Percentiles rank a stretch among this genome's conserved stretches.
Evolutionary conservation across 2,329 filamentous ascomycete species (phyloP).

Genomic region (Penicillium decumbens): DNA sequence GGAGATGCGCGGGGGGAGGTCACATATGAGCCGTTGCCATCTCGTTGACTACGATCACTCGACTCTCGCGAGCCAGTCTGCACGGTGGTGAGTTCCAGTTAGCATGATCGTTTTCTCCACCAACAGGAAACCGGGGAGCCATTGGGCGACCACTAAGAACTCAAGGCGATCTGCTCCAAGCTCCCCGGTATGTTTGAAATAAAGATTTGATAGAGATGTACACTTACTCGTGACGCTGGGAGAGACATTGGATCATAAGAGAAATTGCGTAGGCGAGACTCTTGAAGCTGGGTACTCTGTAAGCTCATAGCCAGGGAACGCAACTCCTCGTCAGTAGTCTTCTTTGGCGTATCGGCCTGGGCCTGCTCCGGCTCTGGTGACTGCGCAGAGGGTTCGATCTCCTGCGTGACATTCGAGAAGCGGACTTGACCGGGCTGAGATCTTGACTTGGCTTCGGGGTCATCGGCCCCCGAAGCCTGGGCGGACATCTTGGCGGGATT

Average conservation of each 20-base stretch:
- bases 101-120: slow-evolving; percentile 6
- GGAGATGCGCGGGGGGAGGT: slow-evolving; percentile 66
- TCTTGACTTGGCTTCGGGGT: slow-evolving; percentile 29
- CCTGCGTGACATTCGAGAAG: slow-evolving; percentile 66
- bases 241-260: slow-evolving; percentile 88
- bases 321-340: slow-evolving; percentile 57
- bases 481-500: slow-evolving; percentile 23
- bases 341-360: slow-evolving; percentile 12
- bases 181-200: background rate
- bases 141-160: background rate
- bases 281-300: slow-evolving; percentile 71
- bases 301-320: slow-evolving; percentile 67
- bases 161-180: background rate
- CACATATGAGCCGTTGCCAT: slow-evolving; percentile 59
- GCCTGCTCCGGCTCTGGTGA: slow-evolving; percentile 19
- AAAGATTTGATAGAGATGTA: background rate
- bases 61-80: slow-evolving; percentile 51
- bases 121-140: background rate
- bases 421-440: slow-evolving; percentile 51
- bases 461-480: slow-evolving; percentile 21
- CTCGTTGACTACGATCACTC: slow-evolving; percentile 54
- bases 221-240: slow-evolving; percentile 51
- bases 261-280: slow-evolving; percentile 77
- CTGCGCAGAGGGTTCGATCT: slow-evolving; percentile 54
- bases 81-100: slow-evolving; percentile 3